Conservation (phyloP, 495 filamentous ascomycete genomes). For the Lasiosphaeria hispida region DNA sequence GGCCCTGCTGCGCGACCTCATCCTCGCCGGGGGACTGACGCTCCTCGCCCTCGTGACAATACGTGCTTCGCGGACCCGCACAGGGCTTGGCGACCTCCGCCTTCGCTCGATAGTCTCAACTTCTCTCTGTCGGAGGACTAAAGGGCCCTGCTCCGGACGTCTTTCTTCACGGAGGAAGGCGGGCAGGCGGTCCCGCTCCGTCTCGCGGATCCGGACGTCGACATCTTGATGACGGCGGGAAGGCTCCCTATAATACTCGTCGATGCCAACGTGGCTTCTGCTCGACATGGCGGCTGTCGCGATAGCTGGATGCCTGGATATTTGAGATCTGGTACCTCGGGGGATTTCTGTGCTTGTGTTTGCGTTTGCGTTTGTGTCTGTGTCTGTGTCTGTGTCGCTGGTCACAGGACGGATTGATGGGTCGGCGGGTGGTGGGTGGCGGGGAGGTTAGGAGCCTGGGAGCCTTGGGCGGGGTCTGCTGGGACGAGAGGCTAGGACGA, state of each 20-base stretch:
- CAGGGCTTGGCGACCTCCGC: conserved; percentile 45
- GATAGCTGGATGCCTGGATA: conserved; percentile 1
- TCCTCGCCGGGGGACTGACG: conserved; percentile 23
- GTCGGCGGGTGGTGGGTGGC: conserved; percentile 3
- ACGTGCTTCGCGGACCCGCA: conserved; percentile 34
- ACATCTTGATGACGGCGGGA: conserved; percentile 31
- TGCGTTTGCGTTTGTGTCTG: no score
- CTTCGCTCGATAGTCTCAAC: conserved; percentile 43
- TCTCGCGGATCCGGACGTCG: conserved; percentile 37
- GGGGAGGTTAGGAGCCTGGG: background rate
- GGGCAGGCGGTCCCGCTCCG: conserved; percentile 36
- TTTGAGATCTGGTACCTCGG: background rate
- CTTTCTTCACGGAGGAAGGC: conserved; percentile 42
- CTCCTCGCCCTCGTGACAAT: conserved; percentile 33
- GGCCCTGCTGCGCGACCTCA: conserved; percentile 18
- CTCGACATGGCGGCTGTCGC: conserved; percentile 26
- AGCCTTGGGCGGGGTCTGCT: no score
- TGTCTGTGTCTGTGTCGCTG: no score
- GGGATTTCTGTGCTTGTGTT: no score
- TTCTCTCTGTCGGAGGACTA: conserved; percentile 47
- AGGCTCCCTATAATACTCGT: conserved; percentile 40
- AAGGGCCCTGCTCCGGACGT: conserved; percentile 35
- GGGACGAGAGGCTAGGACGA: no score
- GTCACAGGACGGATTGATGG: background rate
- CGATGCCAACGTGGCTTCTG: conserved; percentile 39